These are phyloP conservation scores for Ilyonectria robusta DNA, from an alignment of 2,329 filamentous ascomycete species.

Conservation along the genomic window DNA sequence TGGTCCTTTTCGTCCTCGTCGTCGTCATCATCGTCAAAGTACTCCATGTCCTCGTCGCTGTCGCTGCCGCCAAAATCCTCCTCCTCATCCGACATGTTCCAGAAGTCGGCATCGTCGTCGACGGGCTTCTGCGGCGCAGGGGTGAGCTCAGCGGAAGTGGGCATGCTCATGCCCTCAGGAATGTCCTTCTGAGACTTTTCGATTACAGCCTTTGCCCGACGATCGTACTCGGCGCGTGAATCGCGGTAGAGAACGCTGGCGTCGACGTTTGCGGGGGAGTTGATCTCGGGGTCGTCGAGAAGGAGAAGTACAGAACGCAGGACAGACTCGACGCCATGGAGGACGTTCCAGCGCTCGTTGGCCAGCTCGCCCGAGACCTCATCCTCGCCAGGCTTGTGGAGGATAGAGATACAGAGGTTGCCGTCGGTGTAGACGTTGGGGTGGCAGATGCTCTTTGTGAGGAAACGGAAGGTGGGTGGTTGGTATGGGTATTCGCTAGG, in stretches of 20 bases:
- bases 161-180: conserved; percentile 85
- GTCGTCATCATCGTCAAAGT: conserved; percentile 72
- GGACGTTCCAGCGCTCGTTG: conserved; percentile 93
- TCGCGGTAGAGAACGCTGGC: conserved; percentile 90
- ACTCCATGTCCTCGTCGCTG: conserved; percentile 73
- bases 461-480: conserved; percentile 91
- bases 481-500: conserved; percentile 89
- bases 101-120: conserved; percentile 85
- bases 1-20: conserved; percentile 64
- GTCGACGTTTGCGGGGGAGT: conserved; percentile 94
- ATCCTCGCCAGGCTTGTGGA: conserved; percentile 93
- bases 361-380: conserved; percentile 92
- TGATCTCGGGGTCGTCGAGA: conserved; percentile 94
- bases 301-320: conserved; percentile 92
- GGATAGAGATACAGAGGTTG: conserved; percentile 94
- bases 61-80: conserved; percentile 85
- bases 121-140: conserved; percentile 71
- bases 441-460: conserved; percentile 82
- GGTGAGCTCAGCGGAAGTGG: conserved; percentile 76
- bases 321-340: conserved; percentile 95
- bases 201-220: conserved; percentile 77
- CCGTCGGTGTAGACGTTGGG: conserved; percentile 95
- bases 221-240: conserved; percentile 77
- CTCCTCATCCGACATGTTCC: conserved; percentile 82
- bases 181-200: conserved; percentile 84